phyloP scores from a whole-genome alignment of 1,284 basidiomycete species.

The Moniliella sp. region DNA sequence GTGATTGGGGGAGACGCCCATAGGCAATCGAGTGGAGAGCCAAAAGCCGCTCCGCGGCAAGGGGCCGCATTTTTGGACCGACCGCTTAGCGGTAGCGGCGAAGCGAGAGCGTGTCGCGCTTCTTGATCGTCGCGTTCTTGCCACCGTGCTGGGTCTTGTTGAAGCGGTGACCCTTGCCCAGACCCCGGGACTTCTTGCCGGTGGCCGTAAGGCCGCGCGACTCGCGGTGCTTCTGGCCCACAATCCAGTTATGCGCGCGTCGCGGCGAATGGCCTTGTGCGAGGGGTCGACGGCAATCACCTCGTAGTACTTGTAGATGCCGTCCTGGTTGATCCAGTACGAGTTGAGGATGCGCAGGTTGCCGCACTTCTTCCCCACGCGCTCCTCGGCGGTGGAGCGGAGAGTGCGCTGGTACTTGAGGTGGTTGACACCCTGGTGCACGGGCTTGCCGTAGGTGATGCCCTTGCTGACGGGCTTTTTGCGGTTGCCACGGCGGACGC shows the following conservation, averaged over 20 bases:
- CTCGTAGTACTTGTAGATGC: constrained; percentile 97
- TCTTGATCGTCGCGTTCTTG: constrained; percentile 76
- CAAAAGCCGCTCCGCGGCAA: too few species aligned
- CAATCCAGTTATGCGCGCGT: constrained; percentile 97
- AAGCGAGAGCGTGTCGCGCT: constrained; percentile 65
- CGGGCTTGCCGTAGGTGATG: constrained; percentile 95
- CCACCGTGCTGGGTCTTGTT: constrained; percentile 55
- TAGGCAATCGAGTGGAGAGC: too few species aligned
- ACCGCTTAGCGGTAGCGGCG: constrained; percentile 86
- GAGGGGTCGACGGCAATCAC: constrained; percentile 89
- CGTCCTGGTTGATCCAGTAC: constrained; percentile 99
- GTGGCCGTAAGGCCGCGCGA: constrained; percentile 85
- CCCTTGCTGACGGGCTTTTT: constrained; percentile 98
- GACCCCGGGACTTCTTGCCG: constrained; percentile 51
- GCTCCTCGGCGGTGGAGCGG: constrained; percentile 85
- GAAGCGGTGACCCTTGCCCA: constrained; percentile 86
- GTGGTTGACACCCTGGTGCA: constrained; percentile 97
- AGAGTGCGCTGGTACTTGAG: constrained; percentile 91
- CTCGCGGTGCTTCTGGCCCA: constrained; percentile 94
- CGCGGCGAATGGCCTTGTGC: constrained; percentile 76
- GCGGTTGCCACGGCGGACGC: constrained; percentile 92
- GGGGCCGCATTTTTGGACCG: too few species aligned
- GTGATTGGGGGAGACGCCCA: too few species aligned
- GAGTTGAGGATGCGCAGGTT: constrained; percentile 78
- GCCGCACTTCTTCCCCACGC: constrained; percentile 83